Percentiles rank a stretch among this genome's conserved stretches.
These are phyloP conservation scores for Bipolaris oryzae DNA, from an alignment of 2,329 filamentous ascomycete genomes.

Conservation along the genomic window DNA sequence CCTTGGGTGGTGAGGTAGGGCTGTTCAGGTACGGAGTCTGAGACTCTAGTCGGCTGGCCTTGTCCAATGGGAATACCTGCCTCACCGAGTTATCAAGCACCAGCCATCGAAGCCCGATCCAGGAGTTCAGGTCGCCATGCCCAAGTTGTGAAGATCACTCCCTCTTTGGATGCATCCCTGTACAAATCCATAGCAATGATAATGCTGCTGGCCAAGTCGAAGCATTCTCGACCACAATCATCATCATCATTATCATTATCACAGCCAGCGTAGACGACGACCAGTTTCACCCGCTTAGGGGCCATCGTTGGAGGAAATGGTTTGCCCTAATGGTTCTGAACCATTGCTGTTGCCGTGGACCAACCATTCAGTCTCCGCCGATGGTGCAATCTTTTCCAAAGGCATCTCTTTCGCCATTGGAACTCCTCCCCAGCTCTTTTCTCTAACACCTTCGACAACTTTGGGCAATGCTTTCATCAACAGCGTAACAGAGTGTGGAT, in stretches of 20 bases:
- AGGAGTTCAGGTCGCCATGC: slow-evolving; percentile 16
- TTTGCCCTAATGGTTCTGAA: slow-evolving; percentile 23
- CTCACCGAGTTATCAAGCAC: slow-evolving; percentile 1
- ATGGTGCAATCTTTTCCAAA: slow-evolving; percentile 20
- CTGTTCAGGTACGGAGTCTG: slow-evolving; percentile 3
- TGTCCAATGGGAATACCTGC: slow-evolving; percentile 7
- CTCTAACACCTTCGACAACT: slow-evolving; percentile 23
- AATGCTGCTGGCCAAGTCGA: not conserved
- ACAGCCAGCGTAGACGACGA: not conserved
- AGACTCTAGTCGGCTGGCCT: not conserved
- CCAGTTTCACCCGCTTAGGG: not conserved
- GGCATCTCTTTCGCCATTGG: slow-evolving; percentile 24
- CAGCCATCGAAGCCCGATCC: slow-evolving; percentile 13
- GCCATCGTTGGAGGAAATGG: slow-evolving; percentile 14
- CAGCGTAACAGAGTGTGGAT: slow-evolving; percentile 20
- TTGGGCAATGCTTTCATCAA: slow-evolving; percentile 25
- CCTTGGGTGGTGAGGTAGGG: not conserved
- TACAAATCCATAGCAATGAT: slow-evolving; percentile 11
- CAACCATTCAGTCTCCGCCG: slow-evolving; percentile 22
- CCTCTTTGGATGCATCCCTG: slow-evolving; percentile 8
- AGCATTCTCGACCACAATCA: not conserved
- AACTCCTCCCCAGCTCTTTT: slow-evolving; percentile 24
- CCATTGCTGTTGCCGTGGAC: slow-evolving; percentile 26
- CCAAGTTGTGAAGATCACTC: slow-evolving; percentile 12
- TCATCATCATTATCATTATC: not conserved